These are phyloP conservation scores for Saccharata proteae DNA, from an alignment of 2,329 filamentous ascomycete species.

Conservation along the genomic window DNA sequence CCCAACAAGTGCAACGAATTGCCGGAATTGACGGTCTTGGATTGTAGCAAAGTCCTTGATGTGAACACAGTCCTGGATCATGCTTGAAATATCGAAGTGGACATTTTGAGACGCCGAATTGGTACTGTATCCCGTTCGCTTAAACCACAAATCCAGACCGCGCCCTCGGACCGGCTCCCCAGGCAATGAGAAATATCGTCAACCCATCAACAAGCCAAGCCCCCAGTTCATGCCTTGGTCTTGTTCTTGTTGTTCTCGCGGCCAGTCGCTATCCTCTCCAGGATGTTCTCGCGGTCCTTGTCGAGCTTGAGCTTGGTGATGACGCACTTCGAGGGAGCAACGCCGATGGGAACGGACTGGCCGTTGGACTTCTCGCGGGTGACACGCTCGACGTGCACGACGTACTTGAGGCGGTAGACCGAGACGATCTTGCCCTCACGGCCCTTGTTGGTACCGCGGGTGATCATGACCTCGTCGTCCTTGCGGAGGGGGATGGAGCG, in stretches of 20 bases:
- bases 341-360: constrained; percentile 86
- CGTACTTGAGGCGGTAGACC: constrained; percentile 73
- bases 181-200: constrained; percentile 27
- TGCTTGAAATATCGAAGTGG: constrained; percentile 16
- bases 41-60: constrained; percentile 20
- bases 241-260: constrained; percentile 67
- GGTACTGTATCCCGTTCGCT: constrained; percentile 28
- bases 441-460: constrained; percentile 91
- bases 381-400: constrained; percentile 94
- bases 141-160: constrained; percentile 20
- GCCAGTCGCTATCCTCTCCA: constrained; percentile 72
- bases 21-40: constrained; percentile 7
- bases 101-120: constrained; percentile 18
- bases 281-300: constrained; percentile 80
- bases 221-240: constrained; percentile 34
- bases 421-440: constrained; percentile 96
- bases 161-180: constrained; percentile 17
- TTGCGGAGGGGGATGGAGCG: constrained; percentile 69
- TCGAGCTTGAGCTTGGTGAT: constrained; percentile 98
- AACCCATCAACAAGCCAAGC: constrained; percentile 20
- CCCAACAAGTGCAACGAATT: neutral
- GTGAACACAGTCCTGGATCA: constrained; percentile 22
- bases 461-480: constrained; percentile 70
- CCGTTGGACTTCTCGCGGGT: constrained; percentile 95
- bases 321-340: constrained; percentile 94